phyloP scores from a whole-genome alignment of 2,329 filamentous ascomycete genomes.

The Aureobasidium sp. region DNA sequence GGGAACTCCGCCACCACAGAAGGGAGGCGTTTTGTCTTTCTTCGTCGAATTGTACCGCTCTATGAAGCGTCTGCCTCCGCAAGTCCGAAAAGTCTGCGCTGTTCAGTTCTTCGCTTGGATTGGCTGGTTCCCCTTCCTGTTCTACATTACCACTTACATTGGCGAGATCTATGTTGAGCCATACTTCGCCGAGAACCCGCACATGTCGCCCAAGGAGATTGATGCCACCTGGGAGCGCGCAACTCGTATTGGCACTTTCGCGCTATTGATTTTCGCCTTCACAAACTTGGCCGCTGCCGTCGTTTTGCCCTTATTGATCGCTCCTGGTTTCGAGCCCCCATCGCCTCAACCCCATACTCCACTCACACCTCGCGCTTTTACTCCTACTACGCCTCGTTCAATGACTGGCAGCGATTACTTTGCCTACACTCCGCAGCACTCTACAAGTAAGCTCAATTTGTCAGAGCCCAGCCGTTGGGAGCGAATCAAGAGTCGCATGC shows the following conservation, averaged over 20 bases:
- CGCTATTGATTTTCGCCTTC: constrained; percentile 79
- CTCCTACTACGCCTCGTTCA: constrained; percentile 27
- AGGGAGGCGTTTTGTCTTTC: constrained; percentile 65
- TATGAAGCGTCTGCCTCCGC: constrained; percentile 69
- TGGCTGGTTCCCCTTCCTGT: constrained; percentile 81
- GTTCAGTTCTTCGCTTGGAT: constrained; percentile 71
- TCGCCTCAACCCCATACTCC: constrained; percentile 31
- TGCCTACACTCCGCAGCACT: constrained; percentile 16
- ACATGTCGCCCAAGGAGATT: constrained; percentile 69
- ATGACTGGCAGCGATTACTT: constrained; percentile 23
- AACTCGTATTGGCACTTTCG: constrained; percentile 81
- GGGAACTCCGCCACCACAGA: constrained; percentile 51
- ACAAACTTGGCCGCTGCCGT: constrained; percentile 77
- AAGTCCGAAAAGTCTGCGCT: constrained; percentile 70
- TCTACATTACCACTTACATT: constrained; percentile 91
- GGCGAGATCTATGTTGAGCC: constrained; percentile 89
- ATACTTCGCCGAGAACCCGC: constrained; percentile 65
- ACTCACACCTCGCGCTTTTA: constrained; percentile 29
- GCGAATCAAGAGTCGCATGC: constrained; percentile 7
- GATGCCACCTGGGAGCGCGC: constrained; percentile 75
- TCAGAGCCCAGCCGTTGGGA: constrained; percentile 22
- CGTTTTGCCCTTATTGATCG: constrained; percentile 76
- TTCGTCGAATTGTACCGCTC: constrained; percentile 72
- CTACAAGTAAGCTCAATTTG: constrained; percentile 15
- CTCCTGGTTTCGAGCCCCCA: constrained; percentile 61